These are phyloP conservation scores for Termitomyces sp. DNA, from an alignment of 768 basidiomycete species.

Conservation along the genomic window DNA sequence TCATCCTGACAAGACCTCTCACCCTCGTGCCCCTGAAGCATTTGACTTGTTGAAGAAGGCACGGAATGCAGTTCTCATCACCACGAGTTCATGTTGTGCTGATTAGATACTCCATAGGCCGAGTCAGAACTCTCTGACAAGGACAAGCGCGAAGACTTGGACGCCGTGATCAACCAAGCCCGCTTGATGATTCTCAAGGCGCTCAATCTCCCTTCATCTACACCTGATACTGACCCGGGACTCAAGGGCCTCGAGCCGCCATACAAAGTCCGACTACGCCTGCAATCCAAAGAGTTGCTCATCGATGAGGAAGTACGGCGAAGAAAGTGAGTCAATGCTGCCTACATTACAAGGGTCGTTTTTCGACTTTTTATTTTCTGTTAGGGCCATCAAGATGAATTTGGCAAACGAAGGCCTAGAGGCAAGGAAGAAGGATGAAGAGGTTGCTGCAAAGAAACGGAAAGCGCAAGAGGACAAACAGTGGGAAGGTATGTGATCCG, in stretches of 20 bases:
- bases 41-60: conserved; percentile 95
- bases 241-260: conserved; percentile 57
- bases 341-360: neutral
- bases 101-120: conserved; percentile 45
- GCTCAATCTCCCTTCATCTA: conserved; percentile 57
- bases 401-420: conserved; percentile 89
- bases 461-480: conserved; percentile 85
- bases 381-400: conserved; percentile 85
- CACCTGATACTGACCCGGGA: conserved; percentile 54
- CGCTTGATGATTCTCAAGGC: conserved; percentile 64
- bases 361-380: neutral
- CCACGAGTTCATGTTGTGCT: neutral
- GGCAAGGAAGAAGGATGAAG: conserved; percentile 91
- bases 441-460: conserved; percentile 69
- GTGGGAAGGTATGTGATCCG: conserved; percentile 73
- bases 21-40: conserved; percentile 84
- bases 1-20: conserved; percentile 96
- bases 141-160: conserved; percentile 75
- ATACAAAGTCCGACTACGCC: conserved; percentile 63
- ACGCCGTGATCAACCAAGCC: conserved; percentile 75
- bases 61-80: conserved; percentile 5
- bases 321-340: conserved; percentile 57
- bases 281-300: conserved; percentile 77
- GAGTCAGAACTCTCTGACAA: conserved; percentile 81
- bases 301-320: conserved; percentile 89